Conservation (phyloP, 2,329 filamentous ascomycete genomes). For the Coleophoma eucalyptorum region DNA sequence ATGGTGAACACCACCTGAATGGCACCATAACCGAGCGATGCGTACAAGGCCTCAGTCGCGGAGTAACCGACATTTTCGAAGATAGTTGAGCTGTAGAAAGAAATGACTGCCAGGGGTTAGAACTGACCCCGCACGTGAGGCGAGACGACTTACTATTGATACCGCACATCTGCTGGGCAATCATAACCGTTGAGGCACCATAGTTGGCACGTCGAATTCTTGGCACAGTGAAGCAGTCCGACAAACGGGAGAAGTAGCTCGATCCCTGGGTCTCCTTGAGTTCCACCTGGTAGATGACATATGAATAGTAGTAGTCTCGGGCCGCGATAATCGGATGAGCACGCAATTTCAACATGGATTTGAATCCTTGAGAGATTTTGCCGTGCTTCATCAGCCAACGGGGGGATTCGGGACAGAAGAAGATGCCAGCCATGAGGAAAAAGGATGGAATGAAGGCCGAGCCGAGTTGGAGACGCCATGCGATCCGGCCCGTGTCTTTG, state of each 20-base stretch:
- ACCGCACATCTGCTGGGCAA: slow-evolving; percentile 45
- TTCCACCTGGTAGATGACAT: slow-evolving; percentile 57
- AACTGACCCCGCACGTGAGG: slow-evolving; percentile 32
- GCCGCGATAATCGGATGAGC: slow-evolving; percentile 56
- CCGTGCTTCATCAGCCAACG: slow-evolving; percentile 54
- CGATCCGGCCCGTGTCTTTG: slow-evolving; percentile 48
- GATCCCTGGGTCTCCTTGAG: slow-evolving; percentile 43
- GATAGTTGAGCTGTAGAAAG: slow-evolving; percentile 66
- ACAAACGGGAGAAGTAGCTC: slow-evolving; percentile 38
- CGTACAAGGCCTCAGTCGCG: slow-evolving; percentile 50
- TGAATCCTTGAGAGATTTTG: slow-evolving; percentile 43
- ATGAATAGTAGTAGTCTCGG: slow-evolving; percentile 59
- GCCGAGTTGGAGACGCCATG: slow-evolving; percentile 62
- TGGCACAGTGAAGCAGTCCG: slow-evolving; percentile 40
- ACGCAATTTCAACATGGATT: slow-evolving; percentile 57
- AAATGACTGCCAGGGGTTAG: slow-evolving; percentile 51
- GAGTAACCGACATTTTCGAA: slow-evolving; percentile 51
- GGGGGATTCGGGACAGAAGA: slow-evolving; percentile 62
- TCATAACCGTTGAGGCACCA: slow-evolving; percentile 57
- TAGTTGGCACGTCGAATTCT: slow-evolving; percentile 48
- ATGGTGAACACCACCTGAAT: slow-evolving; percentile 61
- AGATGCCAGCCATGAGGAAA: slow-evolving; percentile 56
- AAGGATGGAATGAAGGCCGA: slow-evolving; percentile 59
- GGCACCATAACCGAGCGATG: slow-evolving; percentile 59
- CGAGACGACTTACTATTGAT: slow-evolving; percentile 57